Evolutionary conservation across 148 eudicot genomes (phyloP), one percentile per base, ranked within the genome.

Genomic region (Silene latifolia): DNA sequence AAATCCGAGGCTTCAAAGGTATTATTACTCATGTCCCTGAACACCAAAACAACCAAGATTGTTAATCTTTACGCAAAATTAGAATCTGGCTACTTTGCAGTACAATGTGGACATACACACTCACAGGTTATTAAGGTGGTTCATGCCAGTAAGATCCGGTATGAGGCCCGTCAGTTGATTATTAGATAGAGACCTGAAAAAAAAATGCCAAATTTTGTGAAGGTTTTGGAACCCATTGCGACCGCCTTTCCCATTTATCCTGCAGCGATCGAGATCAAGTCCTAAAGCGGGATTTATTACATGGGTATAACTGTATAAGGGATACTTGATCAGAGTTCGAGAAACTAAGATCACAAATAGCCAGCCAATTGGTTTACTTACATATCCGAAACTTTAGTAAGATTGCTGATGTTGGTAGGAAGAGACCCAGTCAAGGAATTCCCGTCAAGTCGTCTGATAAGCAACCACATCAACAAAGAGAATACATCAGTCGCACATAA

Each of bases 11-110:
- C 48, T 0, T 78, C 85, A 73, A 89, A 91, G 75, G 81, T 78
- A 76, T 89, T 91, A 80, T 91, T 89, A 83, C 93, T 89, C 84
- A 89, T 67, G 77, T 91, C 91, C 86, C 97, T 92, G 90, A 82
- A 80, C 76, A 51, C 23, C 35, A 59, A 46, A 72, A n/a, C 27
- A 71, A 69, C 35, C 32, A 17, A 39, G 4, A 53, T 63, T 8
- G 1, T 62, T 23, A 35, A 32, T 32, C 35, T 32, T 61, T 5
- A 12, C n/a, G 57, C 65, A 21, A 8, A 32, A 32, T 9, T 32
- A n/a, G 9, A 39, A 7, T 27, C 74, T 63, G 32, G 35, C 5
- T 4, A 32, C 35, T 17, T 42, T 25, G 35, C 61, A 46, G 14
- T 46, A 23, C n/a, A 75, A 39, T 13, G 39, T 19, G 58, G 5